These are phyloP conservation scores for Furcasterigmium furcatum DNA, from an alignment of 2,329 filamentous ascomycete species.

Conservation along the genomic window DNA sequence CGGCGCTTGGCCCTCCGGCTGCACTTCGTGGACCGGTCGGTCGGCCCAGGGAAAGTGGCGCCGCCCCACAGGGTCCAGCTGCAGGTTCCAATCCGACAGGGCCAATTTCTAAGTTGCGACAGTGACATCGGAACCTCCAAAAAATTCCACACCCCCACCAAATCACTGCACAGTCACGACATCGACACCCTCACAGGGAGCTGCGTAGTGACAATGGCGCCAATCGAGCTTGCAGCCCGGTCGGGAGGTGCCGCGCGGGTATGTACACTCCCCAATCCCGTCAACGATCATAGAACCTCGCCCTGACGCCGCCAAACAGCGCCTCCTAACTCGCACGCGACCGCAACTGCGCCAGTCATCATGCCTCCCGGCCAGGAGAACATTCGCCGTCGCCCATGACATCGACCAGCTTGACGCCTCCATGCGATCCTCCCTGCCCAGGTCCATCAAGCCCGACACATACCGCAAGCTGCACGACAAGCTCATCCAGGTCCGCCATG, in stretches of 20 bases:
- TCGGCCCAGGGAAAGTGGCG: too few relatives aligned
- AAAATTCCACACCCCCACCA: slow-evolving; percentile 5
- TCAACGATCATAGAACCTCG: background rate
- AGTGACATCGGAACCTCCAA: background rate
- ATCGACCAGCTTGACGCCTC: slow-evolving; percentile 24
- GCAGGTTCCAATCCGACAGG: slow-evolving; percentile 14
- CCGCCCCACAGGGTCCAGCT: too few relatives aligned
- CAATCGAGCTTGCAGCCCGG: slow-evolving; percentile 47
- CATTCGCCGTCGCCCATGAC: slow-evolving; percentile 13
- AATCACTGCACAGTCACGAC: slow-evolving; percentile 1
- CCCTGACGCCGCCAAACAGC: slow-evolving; percentile 21
- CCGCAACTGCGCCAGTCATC: slow-evolving; percentile 8
- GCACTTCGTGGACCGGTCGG: too few relatives aligned
- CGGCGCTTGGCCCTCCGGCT: too few relatives aligned
- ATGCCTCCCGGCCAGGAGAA: slow-evolving; percentile 10
- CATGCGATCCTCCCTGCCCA: slow-evolving; percentile 20
- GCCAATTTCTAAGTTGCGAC: slow-evolving; percentile 12
- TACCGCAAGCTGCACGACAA: slow-evolving; percentile 80
- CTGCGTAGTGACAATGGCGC: slow-evolving; percentile 35
- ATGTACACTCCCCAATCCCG: slow-evolving; percentile 6
- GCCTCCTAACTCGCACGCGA: slow-evolving; percentile 22
- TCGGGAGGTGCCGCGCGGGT: slow-evolving; percentile 46
- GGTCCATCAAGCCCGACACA: slow-evolving; percentile 55
- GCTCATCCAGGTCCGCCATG: slow-evolving; percentile 69
- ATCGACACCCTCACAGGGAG: slow-evolving; percentile 6